Evolutionary conservation across 306 rosid genomes (phyloP), one percentile per base, ranked within the genome.

Genomic region (Argentina anserina): DNA sequence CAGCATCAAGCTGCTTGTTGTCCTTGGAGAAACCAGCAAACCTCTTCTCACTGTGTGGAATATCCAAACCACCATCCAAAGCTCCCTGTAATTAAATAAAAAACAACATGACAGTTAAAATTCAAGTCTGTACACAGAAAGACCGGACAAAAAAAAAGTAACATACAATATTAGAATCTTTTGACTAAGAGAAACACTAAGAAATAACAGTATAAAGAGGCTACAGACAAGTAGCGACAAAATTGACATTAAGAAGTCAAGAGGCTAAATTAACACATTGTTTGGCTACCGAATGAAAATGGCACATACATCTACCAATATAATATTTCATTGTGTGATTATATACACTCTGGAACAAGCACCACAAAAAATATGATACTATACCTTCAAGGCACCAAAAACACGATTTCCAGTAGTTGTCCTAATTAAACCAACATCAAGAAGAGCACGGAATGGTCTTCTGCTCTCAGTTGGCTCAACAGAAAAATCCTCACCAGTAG

Each of bases 401-500:
- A 91, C 90, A 59, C 97, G 89, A 7, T 93, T 91, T 11, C 97
- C 97, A 9, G 98, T 93, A 15, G 98, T 93, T 6, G 97, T 91
- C 85, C 50, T 85, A 26, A 89, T 20, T 73, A 93, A 86, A 69
- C 98, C 98, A 77, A 91, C 97, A 77, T 93, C 98, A 53, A 93
- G 97, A 5, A 93, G 94, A 28, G 98, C 98, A 33, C 97, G 97
- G 91, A 91, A 93, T 18, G 98, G 98, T 81, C 98, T 89, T 81
- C 98, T 85, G 76, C 72, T 81, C 0, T 91, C 98, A 52, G 94
- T 87, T 55, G 98, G 97, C 63, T 93, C 98, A 21, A 93, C 96
- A 0, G 97, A 93, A 74, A 21, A 93, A 70, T 93, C 98, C 83
- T 93, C 98, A 6, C 97, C 98, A 9, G 90, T 76, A 28, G 96